Evolutionary conservation across 2,329 filamentous ascomycete genomes (phyloP).

Genomic region (Claviceps humidiphila): DNA sequence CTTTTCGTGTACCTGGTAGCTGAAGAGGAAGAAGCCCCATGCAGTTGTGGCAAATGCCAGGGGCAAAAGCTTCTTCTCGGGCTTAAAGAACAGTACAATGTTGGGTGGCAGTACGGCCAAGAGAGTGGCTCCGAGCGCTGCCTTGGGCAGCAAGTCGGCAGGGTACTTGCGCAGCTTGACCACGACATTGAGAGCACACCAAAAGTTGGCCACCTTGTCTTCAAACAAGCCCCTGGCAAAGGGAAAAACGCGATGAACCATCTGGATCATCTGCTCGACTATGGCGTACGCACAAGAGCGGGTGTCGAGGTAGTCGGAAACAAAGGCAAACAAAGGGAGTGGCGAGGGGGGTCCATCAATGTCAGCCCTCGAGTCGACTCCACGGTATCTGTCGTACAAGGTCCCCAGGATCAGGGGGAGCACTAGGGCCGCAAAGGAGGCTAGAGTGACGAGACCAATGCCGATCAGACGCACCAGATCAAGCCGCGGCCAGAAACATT

Average conservation of each 20-base stretch:
- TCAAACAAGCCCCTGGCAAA: constrained; percentile 94
- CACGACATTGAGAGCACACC: constrained; percentile 83
- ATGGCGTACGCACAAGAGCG: constrained; percentile 60
- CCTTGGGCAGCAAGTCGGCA: constrained; percentile 56
- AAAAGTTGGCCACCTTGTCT: constrained; percentile 97
- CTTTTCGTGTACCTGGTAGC: constrained; percentile 97
- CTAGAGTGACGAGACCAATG: constrained; percentile 60
- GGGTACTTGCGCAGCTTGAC: constrained; percentile 75
- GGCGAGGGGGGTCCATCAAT: constrained; percentile 46
- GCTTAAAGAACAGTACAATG: constrained; percentile 63
- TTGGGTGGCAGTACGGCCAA: constrained; percentile 68
- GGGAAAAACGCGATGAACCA: constrained; percentile 86
- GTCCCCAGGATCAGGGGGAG: constrained; percentile 63
- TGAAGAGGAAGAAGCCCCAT: constrained; percentile 97
- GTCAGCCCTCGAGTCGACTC: constrained; percentile 43
- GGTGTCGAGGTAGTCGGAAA: constrained; percentile 46
- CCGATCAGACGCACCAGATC: constrained; percentile 55
- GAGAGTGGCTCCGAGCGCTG: constrained; percentile 63
- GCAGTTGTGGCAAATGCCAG: constrained; percentile 70
- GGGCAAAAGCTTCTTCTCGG: constrained; percentile 63
- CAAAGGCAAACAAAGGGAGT: constrained; percentile 46
- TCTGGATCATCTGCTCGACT: constrained; percentile 66
- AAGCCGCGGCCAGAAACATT: constrained; percentile 64
- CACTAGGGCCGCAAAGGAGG: constrained; percentile 62
- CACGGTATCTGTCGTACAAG: constrained; percentile 52